phyloP scores from a whole-genome alignment of 306 rosid species.

The Senna siamea region DNA sequence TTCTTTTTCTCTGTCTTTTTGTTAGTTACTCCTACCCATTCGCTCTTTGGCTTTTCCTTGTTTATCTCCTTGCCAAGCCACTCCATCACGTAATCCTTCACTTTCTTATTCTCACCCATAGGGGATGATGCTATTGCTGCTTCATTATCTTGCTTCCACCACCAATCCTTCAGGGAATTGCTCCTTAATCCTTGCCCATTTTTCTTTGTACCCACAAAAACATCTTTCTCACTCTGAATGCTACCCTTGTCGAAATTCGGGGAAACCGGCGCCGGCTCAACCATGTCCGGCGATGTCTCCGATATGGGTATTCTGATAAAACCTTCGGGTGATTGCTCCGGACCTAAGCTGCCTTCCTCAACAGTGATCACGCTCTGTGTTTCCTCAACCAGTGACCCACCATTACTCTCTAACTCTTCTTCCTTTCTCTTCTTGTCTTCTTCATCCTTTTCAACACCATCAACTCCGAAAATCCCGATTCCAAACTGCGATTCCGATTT shows the following conservation, averaged over 20 bases:
- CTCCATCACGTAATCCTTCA: constrained; percentile 88
- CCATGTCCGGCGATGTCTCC: constrained; percentile 49
- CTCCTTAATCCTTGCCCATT: constrained; percentile 48
- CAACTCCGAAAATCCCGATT: constrained; percentile 37
- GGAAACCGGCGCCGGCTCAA: constrained; percentile 26
- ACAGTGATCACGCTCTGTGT: constrained; percentile 67
- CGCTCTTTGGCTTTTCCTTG: constrained; percentile 55
- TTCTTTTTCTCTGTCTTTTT: constrained; percentile 50
- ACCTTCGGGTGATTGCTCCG: constrained; percentile 63
- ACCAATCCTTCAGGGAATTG: constrained; percentile 65
- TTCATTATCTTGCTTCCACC: constrained; percentile 75
- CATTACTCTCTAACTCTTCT: constrained; percentile 50
- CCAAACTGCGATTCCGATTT: constrained; percentile 46
- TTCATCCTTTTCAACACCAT: too few relatives aligned
- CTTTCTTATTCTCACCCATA: constrained; percentile 51
- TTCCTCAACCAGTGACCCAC: constrained; percentile 63
- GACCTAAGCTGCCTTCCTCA: too few relatives aligned
- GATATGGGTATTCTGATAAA: constrained; percentile 33
- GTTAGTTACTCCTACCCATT: constrained; percentile 24
- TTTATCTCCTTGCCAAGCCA: constrained; percentile 91
- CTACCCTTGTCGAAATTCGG: constrained; percentile 43
- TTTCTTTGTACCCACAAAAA: too few relatives aligned
- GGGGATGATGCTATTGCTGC: background rate
- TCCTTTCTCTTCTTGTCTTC: constrained; percentile 34
- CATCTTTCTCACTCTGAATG: constrained; percentile 52